Evolutionary conservation across 2,329 filamentous ascomycete species (phyloP).

Genomic region (Aspergillus tanneri): DNA sequence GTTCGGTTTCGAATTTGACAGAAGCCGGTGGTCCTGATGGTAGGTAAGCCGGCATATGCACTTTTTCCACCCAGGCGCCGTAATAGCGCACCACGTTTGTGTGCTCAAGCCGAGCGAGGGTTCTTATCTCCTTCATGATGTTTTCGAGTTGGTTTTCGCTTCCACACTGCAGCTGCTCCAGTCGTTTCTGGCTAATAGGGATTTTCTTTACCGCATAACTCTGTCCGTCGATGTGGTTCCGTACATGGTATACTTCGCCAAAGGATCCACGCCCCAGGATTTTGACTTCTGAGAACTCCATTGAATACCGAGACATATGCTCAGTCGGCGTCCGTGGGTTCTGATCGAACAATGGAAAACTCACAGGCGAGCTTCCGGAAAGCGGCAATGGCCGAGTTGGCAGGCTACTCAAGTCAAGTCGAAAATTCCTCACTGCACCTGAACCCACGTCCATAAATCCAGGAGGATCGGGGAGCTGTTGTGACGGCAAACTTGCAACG

Average conservation of each 20-base stretch:
- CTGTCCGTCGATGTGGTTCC: constrained; percentile 60
- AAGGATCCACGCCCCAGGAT: constrained; percentile 65
- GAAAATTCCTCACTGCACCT: constrained; percentile 24
- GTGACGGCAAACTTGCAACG: constrained; percentile 13
- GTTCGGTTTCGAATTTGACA: constrained; percentile 15
- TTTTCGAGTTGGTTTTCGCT: constrained; percentile 56
- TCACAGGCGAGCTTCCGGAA: constrained; percentile 32
- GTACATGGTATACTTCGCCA: constrained; percentile 62
- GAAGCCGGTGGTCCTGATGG: constrained; percentile 8
- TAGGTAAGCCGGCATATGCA: constrained; percentile 25
- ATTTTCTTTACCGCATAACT: constrained; percentile 68
- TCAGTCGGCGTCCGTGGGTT: constrained; percentile 24
- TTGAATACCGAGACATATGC: constrained; percentile 46
- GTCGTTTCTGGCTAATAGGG: constrained; percentile 52
- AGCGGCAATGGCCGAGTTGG: constrained; percentile 25
- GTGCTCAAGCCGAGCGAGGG: constrained; percentile 62
- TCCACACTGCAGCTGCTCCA: constrained; percentile 53
- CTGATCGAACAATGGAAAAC: constrained; percentile 31
- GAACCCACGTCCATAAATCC: constrained; percentile 23
- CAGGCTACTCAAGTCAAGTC: constrained; percentile 23
- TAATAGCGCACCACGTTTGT: constrained; percentile 67
- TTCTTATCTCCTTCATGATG: constrained; percentile 61
- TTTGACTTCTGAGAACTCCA: constrained; percentile 54
- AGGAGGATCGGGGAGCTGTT: constrained; percentile 8
- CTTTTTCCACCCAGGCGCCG: constrained; percentile 62